Evolutionary conservation across 2,329 filamentous ascomycete genomes (phyloP).

Genomic region (Aspergillus costaricaensis): DNA sequence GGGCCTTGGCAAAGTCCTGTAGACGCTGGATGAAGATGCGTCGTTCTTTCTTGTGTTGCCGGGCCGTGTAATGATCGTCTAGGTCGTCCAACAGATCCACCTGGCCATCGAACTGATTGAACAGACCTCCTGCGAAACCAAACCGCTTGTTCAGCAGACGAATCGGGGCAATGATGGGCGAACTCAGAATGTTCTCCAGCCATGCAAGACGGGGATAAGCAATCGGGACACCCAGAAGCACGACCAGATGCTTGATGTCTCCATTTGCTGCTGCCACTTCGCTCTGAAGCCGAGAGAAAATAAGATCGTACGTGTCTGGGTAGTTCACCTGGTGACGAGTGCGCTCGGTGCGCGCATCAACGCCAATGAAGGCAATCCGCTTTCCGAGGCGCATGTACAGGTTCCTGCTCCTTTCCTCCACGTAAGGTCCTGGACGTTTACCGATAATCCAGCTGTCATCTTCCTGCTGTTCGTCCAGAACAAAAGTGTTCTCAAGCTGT

Average conservation of each 20-base stretch:
- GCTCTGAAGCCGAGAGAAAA: constrained; percentile 57
- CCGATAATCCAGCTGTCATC: constrained; percentile 80
- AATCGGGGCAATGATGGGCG: constrained; percentile 82
- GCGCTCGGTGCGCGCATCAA: constrained; percentile 67
- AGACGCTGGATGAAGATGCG: constrained; percentile 68
- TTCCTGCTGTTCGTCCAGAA: constrained; percentile 58
- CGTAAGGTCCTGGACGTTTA: constrained; percentile 67
- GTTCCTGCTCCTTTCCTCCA: constrained; percentile 62
- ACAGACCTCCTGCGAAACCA: constrained; percentile 78
- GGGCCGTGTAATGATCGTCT: constrained; percentile 79
- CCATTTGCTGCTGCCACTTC: constrained; percentile 55
- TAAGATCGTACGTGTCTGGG: constrained; percentile 61
- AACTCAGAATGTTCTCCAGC: constrained; percentile 89
- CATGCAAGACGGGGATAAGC: constrained; percentile 76
- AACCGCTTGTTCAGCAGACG: constrained; percentile 90
- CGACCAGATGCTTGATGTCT: constrained; percentile 63
- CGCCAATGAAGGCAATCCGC: constrained; percentile 64
- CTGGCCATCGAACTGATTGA: constrained; percentile 88
- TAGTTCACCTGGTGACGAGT: constrained; percentile 95
- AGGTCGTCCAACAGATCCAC: constrained; percentile 66
- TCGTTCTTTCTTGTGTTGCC: constrained; percentile 87
- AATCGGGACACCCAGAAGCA: constrained; percentile 72
- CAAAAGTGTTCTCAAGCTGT: constrained; percentile 74
- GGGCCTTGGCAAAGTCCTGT: constrained; percentile 59
- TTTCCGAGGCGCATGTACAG: constrained; percentile 66